A percentile compares a stretch with the other conserved stretches of the same genome.
Evolutionary conservation across 306 rosid genomes (phyloP).

Genomic region (Parietaria judaica): DNA sequence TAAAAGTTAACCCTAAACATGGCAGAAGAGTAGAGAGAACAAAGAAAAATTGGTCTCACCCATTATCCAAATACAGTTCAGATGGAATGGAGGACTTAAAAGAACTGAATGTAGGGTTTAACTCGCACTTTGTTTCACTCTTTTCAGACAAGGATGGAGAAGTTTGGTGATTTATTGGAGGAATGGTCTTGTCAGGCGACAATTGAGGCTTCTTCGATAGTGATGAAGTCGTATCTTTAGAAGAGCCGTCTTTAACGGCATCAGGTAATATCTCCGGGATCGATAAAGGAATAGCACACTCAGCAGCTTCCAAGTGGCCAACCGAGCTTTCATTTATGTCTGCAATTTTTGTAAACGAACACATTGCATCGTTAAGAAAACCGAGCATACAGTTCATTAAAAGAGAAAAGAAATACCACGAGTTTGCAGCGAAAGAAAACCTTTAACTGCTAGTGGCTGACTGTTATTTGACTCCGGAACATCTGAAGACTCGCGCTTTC

Average conservation of each 20-base stretch:
- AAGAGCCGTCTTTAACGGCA: slow-evolving; percentile 23
- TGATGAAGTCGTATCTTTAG: slow-evolving; percentile 17
- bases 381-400: no score
- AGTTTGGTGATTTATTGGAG: slow-evolving; percentile 10
- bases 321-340: slow-evolving; percentile 21
- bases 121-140: slow-evolving; percentile 23
- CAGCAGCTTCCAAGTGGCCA: slow-evolving; percentile 8
- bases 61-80: slow-evolving; percentile 32
- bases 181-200: slow-evolving; percentile 23
- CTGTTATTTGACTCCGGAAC: slow-evolving; percentile 28
- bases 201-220: slow-evolving; percentile 10
- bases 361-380: neutral
- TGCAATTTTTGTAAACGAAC: slow-evolving; percentile 11
- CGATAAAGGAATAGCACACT: slow-evolving; percentile 12
- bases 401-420: neutral
- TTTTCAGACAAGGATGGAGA: slow-evolving; percentile 13
- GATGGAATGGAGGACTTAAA: slow-evolving; percentile 13
- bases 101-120: slow-evolving; percentile 16
- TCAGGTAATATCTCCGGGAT: slow-evolving; percentile 27
- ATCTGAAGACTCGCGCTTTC: slow-evolving; percentile 21
- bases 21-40: neutral
- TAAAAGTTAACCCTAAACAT: neutral
- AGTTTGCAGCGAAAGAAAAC: slow-evolving; percentile 22
- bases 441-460: slow-evolving; percentile 33
- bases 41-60: slow-evolving; percentile 33